Percentiles rank a stretch among this genome's conserved stretches.
phyloP scores from a whole-genome alignment of 768 basidiomycete species.

The Suillus occidentalis region DNA sequence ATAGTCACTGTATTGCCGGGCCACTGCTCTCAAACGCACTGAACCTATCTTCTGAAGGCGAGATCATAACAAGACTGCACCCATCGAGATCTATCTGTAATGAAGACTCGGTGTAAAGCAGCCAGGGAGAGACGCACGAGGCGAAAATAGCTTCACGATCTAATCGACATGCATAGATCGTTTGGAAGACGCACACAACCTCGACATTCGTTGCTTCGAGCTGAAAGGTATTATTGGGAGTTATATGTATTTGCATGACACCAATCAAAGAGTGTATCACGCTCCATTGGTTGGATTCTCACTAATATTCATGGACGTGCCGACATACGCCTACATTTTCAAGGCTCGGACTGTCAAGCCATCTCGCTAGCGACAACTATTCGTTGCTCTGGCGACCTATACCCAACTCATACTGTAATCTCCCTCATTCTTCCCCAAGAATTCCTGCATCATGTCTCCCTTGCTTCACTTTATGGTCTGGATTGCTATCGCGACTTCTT shows the following conservation, averaged over 20 bases:
- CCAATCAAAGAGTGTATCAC: constrained; percentile 71
- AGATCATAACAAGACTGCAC: too few species aligned
- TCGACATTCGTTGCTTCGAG: constrained; percentile 88
- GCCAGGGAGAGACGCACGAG: too few species aligned
- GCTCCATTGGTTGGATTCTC: constrained; percentile 7
- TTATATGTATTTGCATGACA: constrained; percentile 91
- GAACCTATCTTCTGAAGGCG: too few species aligned
- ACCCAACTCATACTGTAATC: constrained; percentile 31
- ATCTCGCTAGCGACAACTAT: constrained; percentile 11
- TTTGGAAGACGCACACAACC: constrained; percentile 77
- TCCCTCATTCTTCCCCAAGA: background rate
- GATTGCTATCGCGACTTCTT: background rate
- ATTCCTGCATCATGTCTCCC: too few species aligned
- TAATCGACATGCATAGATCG: constrained; percentile 90
- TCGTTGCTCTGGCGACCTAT: constrained; percentile 15
- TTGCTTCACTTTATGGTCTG: background rate
- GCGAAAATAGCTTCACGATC: constrained; percentile 94
- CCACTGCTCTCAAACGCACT: too few species aligned
- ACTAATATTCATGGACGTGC: constrained; percentile 29
- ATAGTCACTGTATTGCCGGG: too few species aligned
- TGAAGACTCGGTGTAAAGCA: too few species aligned
- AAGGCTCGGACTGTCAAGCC: constrained; percentile 22
- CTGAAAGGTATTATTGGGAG: constrained; percentile 92
- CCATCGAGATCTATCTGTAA: too few species aligned
- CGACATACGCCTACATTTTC: constrained; percentile 34